Evolutionary conservation across 768 basidiomycete species (phyloP), one percentile per base, ranked within the genome.

Genomic region (Dioszegia hungarica): DNA sequence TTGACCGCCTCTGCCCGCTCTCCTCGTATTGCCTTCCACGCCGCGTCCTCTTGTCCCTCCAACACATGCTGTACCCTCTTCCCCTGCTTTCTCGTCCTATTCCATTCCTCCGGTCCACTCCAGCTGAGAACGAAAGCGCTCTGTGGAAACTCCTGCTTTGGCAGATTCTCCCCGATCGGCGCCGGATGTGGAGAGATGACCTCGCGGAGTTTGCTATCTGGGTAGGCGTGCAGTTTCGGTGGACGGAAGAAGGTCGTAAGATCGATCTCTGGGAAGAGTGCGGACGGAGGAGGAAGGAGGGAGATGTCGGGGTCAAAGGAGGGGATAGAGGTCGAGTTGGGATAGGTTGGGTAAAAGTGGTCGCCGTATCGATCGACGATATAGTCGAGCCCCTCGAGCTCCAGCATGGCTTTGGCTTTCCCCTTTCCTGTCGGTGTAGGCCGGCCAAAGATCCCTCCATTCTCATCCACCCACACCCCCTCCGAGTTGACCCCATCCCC

Each of bases 1-100:
- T 56, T 71, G 33, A 76, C 68, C 20, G 74, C 75, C 34, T 76
- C 73, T 17, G 60, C 63, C 37, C 77, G 60, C 47, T 70, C 57
- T 33, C 61, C 59, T 33, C 68, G 64, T 31, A 66, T 29, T 44
- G 50, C 31, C 47, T 34, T 62, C 22, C 53, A 43, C n/a, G 34
- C 34, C n/a, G 62, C 63, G 14, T 61, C 53, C 27, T 41, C 34
- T 40, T 43, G 12, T 3, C 27, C 51, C 50, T 73, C 71, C 5
- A 68, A 62, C 25, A 38, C 48, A 57, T 67, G 68, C 39, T 75
- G 61, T 8, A 66, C 60, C 37, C 61, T 56, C 40, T 46, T 56
- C n/a, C 64, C 59, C 25, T 53, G 44, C 19, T 54, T 61, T 44
- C 56, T 57, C 15, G 48, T 41, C 11, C 43, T 31, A 36, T 62